Conservation (phyloP, 2,329 filamentous ascomycete species). For the Tolypocladium album region DNA sequence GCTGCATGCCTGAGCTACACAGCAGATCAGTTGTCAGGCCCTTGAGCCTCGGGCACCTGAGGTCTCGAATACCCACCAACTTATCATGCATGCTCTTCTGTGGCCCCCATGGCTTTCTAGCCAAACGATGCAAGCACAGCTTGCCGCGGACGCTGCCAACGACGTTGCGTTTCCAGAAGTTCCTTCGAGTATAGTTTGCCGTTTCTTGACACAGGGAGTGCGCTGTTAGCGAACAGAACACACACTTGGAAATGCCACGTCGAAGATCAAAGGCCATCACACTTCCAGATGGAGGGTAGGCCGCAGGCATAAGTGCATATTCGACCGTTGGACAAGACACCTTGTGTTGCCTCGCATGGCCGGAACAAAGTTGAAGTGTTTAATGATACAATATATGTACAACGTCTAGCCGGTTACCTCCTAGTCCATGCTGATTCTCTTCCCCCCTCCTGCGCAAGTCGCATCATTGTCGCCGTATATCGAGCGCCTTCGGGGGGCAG, state of each 20-base stretch:
- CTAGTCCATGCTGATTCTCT: background rate
- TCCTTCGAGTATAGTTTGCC: background rate
- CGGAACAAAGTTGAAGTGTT: background rate
- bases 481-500: background rate
- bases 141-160: background rate
- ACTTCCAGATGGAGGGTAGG: background rate
- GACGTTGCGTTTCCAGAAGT: background rate
- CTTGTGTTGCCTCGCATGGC: background rate
- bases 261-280: too few species aligned
- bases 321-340: background rate
- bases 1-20: too few species aligned
- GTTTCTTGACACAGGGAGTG: background rate
- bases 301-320: background rate
- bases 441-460: background rate
- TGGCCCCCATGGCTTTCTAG: background rate
- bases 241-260: background rate
- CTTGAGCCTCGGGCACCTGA: too few species aligned
- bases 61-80: too few species aligned
- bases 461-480: background rate
- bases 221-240: background rate
- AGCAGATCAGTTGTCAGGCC: too few species aligned
- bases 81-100: too few species aligned
- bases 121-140: background rate
- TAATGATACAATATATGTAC: background rate
- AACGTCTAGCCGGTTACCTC: background rate